A percentile compares a stretch with the other conserved stretches of the same genome.
phyloP scores from a whole-genome alignment of 148 eudicot genomes.

The Persicaria maculosa region DNA sequence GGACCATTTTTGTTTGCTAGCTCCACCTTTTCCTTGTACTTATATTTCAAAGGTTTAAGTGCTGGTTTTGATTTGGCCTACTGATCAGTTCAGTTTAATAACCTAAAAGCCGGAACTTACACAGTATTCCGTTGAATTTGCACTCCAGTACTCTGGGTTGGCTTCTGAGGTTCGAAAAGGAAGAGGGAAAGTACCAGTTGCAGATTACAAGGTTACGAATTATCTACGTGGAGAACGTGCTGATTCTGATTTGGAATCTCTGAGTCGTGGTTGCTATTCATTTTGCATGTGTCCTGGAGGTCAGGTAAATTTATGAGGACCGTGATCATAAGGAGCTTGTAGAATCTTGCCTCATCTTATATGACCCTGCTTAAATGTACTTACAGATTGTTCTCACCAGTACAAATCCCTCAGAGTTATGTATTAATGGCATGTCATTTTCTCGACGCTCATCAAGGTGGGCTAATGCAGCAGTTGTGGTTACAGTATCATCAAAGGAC shows the following conservation, averaged over 20 bases:
- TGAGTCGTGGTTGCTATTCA: conserved; percentile 74
- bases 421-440: conserved; percentile 98
- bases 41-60: neutral
- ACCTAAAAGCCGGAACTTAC: neutral
- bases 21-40: neutral
- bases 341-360: neutral
- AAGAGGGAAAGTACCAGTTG: conserved; percentile 94
- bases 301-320: conserved; percentile 44
- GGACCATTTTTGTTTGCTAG: neutral
- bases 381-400: conserved; percentile 96
- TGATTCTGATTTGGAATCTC: conserved; percentile 21
- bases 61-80: neutral
- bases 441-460: conserved; percentile 84
- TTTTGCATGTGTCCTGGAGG: conserved; percentile 99
- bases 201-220: conserved; percentile 84
- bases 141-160: conserved; percentile 64
- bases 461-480: conserved; percentile 97
- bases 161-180: conserved; percentile 81
- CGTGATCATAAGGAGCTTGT: neutral
- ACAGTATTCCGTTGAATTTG: neutral
- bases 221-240: conserved; percentile 36
- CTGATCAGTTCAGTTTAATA: neutral
- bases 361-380: neutral
- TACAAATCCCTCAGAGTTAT: conserved; percentile 78
- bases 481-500: conserved; percentile 76